Evolutionary conservation across 768 basidiomycete genomes (phyloP).

Genomic region (Galerina sulciceps): DNA sequence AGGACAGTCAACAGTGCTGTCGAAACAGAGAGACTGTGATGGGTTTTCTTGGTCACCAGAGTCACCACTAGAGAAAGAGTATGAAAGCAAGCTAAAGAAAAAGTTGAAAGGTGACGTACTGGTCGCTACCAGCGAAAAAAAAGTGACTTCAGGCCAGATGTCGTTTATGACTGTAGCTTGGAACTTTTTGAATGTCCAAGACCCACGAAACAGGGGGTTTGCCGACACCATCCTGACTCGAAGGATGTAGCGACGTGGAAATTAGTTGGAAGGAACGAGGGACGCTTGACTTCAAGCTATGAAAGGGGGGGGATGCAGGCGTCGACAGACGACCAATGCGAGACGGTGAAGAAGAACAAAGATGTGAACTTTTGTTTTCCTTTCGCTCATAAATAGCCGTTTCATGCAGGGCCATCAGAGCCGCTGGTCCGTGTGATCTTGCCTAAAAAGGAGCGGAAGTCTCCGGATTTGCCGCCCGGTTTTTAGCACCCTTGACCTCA

Average conservation of each 20-base stretch:
- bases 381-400: too few relatives aligned
- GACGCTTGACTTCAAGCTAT: not conserved
- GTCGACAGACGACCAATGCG: not conserved
- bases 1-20: slow-evolving; percentile 67
- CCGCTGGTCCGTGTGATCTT: too few relatives aligned
- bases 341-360: slow-evolving; percentile 1
- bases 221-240: slow-evolving; percentile 41
- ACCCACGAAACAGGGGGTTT: slow-evolving; percentile 51
- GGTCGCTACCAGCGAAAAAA: slow-evolving; percentile 63
- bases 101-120: slow-evolving; percentile 38
- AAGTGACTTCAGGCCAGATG: slow-evolving; percentile 66
- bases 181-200: slow-evolving; percentile 54
- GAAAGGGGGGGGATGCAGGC: not conserved
- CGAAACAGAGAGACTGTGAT: slow-evolving; percentile 49
- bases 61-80: slow-evolving; percentile 55
- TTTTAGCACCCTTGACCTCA: too few relatives aligned
- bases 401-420: too few relatives aligned
- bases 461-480: too few relatives aligned
- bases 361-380: not conserved
- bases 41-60: slow-evolving; percentile 53
- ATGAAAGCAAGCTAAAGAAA: not conserved
- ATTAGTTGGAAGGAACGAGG: not conserved
- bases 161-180: slow-evolving; percentile 65
- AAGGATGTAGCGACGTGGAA: not conserved
- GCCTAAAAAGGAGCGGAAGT: too few relatives aligned